Percentiles rank a stretch among this genome's conserved stretches.
Conservation (phyloP, 495 filamentous ascomycete species). For the Aspergillus cristatus region DNA sequence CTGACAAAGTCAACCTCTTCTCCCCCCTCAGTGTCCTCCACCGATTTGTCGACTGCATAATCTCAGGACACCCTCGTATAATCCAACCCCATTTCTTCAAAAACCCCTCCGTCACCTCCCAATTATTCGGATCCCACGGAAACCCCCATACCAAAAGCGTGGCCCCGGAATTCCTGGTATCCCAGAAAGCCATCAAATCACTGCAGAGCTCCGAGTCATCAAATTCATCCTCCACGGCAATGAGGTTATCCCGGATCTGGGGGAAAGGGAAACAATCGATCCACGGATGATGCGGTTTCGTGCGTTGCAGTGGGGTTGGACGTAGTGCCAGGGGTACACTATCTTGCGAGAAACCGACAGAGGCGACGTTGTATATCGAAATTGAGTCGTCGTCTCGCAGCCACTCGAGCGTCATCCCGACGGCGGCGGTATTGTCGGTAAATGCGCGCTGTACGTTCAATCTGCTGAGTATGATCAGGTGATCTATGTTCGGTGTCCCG, state of each 20-base stretch:
- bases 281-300: conserved; percentile 21
- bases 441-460: conserved; percentile 2
- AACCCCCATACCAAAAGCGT: conserved; percentile 36
- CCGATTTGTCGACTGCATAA: conserved; percentile 32
- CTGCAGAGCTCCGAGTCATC: conserved; percentile 18
- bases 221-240: conserved; percentile 10
- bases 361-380: too few species aligned
- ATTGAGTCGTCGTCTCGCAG: neutral
- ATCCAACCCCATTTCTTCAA: conserved; percentile 32
- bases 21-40: conserved; percentile 32
- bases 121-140: conserved; percentile 30
- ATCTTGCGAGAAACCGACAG: neutral
- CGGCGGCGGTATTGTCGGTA: neutral
- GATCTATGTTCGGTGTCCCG: neutral
- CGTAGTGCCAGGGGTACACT: conserved; percentile 9
- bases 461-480: neutral
- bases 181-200: conserved; percentile 20
- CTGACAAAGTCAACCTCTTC: conserved; percentile 8
- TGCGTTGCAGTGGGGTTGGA: conserved; percentile 10
- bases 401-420: conserved; percentile 1
- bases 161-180: conserved; percentile 6
- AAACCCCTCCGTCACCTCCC: conserved; percentile 37
- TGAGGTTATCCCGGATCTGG: conserved; percentile 18
- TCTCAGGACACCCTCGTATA: conserved; percentile 25
- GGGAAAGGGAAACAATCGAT: conserved; percentile 25